Base-by-base conservation (phyloP, 2,329 filamentous ascomycete genomes). In the Elsinoe perseae region DNA sequence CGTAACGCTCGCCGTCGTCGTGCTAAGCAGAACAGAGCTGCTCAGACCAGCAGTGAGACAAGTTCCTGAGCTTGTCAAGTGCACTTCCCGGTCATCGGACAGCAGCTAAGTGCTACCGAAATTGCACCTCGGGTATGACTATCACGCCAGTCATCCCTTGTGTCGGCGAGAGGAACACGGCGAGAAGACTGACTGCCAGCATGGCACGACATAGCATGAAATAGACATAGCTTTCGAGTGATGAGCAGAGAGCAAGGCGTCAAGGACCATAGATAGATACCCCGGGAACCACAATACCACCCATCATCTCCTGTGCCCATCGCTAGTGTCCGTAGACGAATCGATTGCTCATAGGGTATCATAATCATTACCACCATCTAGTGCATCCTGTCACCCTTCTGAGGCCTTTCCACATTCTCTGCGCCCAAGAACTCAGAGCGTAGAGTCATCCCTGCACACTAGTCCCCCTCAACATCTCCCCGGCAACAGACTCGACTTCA, bases 261-360 rank as follows among this genome's bases (percentile, higher is more conserved):
- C 28, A 30, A 12, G 32, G 32, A 36, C 9, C 10, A 36, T 36
- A 36, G 10, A 9, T 14, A 36, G 32, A 36, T 36, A 36, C 32
- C 32, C 32, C 12, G 4, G 18, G n/a, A 42, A 42, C 16, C 38
- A 42, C 38, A 4, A 20, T 20, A 18, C 5, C 16, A 20, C 38
- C n/a, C 38, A n/a, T n/a, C n/a, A n/a, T n/a, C n/a, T n/a, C n/a
- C n/a, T n/a, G n/a, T n/a, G n/a, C n/a, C n/a, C 7, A 21, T 18
- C 9, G n/a, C 20, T 8, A 25, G 40, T 25, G 40, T 44, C 40
- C n/a, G 25, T 21, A 53, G n/a, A 44, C 16, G 44, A 30, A 18
- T 50, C 9, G 25, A 50, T 50, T 50, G 23, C 44, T 50, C 27
- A 18, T 55, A 12, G 52, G 52, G 52, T 55, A 55, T 55, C 32